Percentiles rank a stretch among this genome's conserved stretches.
Conservation (phyloP, 2,329 filamentous ascomycete genomes). For the Penicillium brasilianum region DNA sequence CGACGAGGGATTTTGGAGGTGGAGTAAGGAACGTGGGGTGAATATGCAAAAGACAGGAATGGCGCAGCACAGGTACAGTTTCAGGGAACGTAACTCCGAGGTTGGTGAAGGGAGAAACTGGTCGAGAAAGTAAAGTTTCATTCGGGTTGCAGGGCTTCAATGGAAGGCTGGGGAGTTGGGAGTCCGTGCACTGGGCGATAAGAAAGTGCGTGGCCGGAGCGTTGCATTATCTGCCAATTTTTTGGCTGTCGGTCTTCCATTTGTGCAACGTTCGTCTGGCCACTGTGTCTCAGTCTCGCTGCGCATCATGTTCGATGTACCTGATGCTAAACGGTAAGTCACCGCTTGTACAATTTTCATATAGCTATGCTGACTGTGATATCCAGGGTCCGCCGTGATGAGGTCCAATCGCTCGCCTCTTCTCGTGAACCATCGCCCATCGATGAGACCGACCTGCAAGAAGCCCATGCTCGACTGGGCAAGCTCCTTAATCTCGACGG, state of each 20-base stretch:
- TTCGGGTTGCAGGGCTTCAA: neutral
- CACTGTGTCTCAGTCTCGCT: neutral
- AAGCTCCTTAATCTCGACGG: slow-evolving; percentile 42
- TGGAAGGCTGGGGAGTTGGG: slow-evolving; percentile 14
- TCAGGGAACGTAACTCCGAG: slow-evolving; percentile 5
- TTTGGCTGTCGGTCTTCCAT: slow-evolving; percentile 13
- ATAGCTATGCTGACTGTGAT: neutral
- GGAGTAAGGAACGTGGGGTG: slow-evolving; percentile 24
- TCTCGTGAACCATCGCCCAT: slow-evolving; percentile 40
- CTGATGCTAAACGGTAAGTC: slow-evolving; percentile 44
- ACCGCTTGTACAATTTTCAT: neutral
- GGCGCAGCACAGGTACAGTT: slow-evolving; percentile 4
- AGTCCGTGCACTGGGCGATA: slow-evolving; percentile 30
- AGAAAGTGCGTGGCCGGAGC: slow-evolving; percentile 30
- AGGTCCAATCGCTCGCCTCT: slow-evolving; percentile 39
- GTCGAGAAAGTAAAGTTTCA: neutral
- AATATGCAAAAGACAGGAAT: slow-evolving; percentile 18
- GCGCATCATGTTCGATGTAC: slow-evolving; percentile 43
- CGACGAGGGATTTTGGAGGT: neutral
- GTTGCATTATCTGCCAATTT: slow-evolving; percentile 11
- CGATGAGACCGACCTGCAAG: slow-evolving; percentile 33
- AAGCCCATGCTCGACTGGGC: slow-evolving; percentile 40
- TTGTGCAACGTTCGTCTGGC: neutral
- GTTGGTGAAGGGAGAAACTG: neutral
- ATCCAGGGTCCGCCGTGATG: slow-evolving; percentile 44